Evolutionary conservation across 2,329 filamentous ascomycete species (phyloP), one percentile per base, ranked within the genome.

Genomic region (Beauveria scarabaeidicola): DNA sequence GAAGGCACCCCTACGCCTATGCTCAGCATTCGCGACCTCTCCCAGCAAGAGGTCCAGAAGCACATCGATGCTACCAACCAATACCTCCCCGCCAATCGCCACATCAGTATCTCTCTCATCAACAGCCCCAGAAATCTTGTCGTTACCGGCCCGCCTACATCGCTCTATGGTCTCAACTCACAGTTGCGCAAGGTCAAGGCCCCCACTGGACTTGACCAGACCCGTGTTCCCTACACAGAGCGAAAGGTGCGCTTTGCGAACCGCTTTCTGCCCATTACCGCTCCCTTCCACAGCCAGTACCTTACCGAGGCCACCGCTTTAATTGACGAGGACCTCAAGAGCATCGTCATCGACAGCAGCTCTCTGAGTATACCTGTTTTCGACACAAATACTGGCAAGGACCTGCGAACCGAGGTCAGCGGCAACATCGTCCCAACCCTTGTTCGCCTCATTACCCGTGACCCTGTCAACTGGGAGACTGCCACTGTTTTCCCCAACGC

Each of bases 91-190:
- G 78, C 89, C 64, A 92, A 97, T 68, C 86, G 92, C 61, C 94
- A 97, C 72, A 97, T 99, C 70, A 87, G 87, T 70, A 93, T 99
- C 67, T 97, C 95, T 1, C 83, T 99, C 59, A 85, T 97, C 72
- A 99, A 99, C 80, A 97, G 93, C 75, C 91, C 93, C 15, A 88
- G 94, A 61, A 99, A 97, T 74, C 88, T 97, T 70, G 95, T 99
- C 52, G 91, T 99, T 15, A 96, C 94, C 46, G 94, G 94, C 57
- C 94, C 94, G 59, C 94, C 95, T 2, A 91, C 96, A 65, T 97
- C 95, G 1, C 81, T 99, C 11, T 97, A 97, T 70, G 95, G 94
- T 82, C 82, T 99, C 44, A 99, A 99, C 73, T 79, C 96, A 52
- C 91, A 95, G 71, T 80, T 99, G 58, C 89, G 95, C 68, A 99